These are phyloP conservation scores for Galerina sulciceps DNA, from an alignment of 768 basidiomycete genomes.

Conservation along the genomic window DNA sequence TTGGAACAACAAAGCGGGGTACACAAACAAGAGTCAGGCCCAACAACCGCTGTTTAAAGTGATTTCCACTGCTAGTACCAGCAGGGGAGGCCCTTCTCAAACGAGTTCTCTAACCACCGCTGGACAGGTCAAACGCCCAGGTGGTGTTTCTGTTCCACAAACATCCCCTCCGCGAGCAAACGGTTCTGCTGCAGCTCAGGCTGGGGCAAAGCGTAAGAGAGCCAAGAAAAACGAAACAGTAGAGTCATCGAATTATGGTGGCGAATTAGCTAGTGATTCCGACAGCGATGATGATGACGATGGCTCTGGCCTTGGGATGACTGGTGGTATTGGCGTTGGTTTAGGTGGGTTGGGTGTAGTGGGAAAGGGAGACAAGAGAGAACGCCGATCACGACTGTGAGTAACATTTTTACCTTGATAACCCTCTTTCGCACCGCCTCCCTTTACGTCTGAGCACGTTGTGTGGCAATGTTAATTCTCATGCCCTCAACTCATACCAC, in stretches of 20 bases:
- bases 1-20: constrained; percentile 14
- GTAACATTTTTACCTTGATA: constrained; percentile 21
- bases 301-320: constrained; percentile 27
- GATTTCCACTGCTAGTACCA: neutral
- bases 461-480: constrained; percentile 7
- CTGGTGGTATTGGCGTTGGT: constrained; percentile 50
- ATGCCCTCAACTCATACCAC: neutral
- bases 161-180: neutral
- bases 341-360: constrained; percentile 47
- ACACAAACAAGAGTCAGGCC: neutral
- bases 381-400: constrained; percentile 42
- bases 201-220: constrained; percentile 29
- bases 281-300: constrained; percentile 48
- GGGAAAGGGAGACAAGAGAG: constrained; percentile 31
- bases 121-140: constrained; percentile 3
- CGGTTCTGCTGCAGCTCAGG: neutral
- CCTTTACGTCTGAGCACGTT: neutral
- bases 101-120: constrained; percentile 2
- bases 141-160: neutral
- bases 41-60: neutral
- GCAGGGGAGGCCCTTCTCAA: constrained; percentile 9
- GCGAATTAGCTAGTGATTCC: constrained; percentile 34
- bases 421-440: constrained; percentile 6
- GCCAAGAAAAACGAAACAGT: constrained; percentile 26
- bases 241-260: constrained; percentile 10